These are phyloP conservation scores for Ogataea nonfermentans DNA, from an alignment of 805 yeast genomes.

Conservation along the genomic window DNA sequence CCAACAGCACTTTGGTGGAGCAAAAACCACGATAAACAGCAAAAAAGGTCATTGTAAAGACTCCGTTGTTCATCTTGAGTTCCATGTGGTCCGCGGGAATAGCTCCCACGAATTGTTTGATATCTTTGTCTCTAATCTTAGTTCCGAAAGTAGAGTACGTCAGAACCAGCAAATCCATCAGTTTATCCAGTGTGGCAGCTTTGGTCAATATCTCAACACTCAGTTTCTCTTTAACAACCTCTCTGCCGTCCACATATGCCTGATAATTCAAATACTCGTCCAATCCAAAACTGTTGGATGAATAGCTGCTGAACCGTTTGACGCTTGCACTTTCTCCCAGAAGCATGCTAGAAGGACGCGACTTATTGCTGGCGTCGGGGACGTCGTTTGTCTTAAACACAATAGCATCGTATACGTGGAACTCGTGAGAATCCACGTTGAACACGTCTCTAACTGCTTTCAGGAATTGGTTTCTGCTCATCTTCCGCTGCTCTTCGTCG, in stretches of 20 bases:
- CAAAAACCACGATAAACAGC: slow-evolving; percentile 68
- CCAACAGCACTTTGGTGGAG: slow-evolving; percentile 51
- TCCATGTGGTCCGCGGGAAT: slow-evolving; percentile 22
- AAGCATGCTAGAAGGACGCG: slow-evolving; percentile 35
- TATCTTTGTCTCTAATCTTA: slow-evolving; percentile 41
- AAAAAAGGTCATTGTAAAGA: slow-evolving; percentile 64
- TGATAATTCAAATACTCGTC: slow-evolving; percentile 32
- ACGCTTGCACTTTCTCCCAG: slow-evolving; percentile 32
- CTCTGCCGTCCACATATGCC: slow-evolving; percentile 24
- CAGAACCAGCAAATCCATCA: slow-evolving; percentile 75
- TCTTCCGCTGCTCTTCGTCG: slow-evolving; percentile 9
- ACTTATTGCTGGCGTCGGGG: slow-evolving; percentile 13
- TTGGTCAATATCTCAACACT: slow-evolving; percentile 37
- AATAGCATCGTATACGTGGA: slow-evolving; percentile 53
- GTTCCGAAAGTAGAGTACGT: slow-evolving; percentile 60
- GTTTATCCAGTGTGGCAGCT: slow-evolving; percentile 70
- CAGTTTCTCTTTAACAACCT: slow-evolving; percentile 4
- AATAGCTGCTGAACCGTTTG: slow-evolving; percentile 35
- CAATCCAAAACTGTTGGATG: slow-evolving; percentile 34
- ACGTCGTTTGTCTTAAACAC: slow-evolving; percentile 56
- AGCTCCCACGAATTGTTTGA: slow-evolving; percentile 35
- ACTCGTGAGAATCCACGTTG: slow-evolving; percentile 56
- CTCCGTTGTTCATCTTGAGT: slow-evolving; percentile 60
- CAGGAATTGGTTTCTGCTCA: slow-evolving; percentile 46
- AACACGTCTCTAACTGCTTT: slow-evolving; percentile 61